Base-by-base conservation (phyloP, 352 stramenopile genomes). In the Globisporangium megalacanthum region DNA sequence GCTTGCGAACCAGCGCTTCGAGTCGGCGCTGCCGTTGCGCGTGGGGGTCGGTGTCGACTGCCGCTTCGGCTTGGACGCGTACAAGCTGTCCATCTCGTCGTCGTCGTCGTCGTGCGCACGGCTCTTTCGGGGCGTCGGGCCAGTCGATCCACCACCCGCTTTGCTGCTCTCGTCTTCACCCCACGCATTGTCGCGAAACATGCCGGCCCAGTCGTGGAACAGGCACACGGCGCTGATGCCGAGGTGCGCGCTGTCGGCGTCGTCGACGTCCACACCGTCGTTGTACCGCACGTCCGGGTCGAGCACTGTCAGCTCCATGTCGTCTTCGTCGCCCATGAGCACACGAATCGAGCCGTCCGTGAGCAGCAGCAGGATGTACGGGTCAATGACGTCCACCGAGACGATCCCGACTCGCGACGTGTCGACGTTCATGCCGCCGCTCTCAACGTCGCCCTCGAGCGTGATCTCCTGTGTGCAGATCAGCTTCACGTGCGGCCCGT, bases 401-500 rank as follows among this genome's bases (percentile, higher is more conserved):
- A 93, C 83, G 37, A 95, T 90, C 31, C 77, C 78, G 0, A 95
- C 82, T 22, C 60, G 77, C 15, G 70, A 68, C 0, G 76, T 84
- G 29, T 91, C 81, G 8, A 95, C 83, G 35, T 91, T 91, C 75
- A 95, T 92, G 19, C 85, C 85, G 46, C 83, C 85, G 22, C 69
- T 83, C 46, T 95, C 85, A 10, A 95, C 67, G 41, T 91, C 83
- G 11, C 76, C 85, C 41, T 92, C 83, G 29, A 95, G 56, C 0
- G 82, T 87, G 48, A 95, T 87, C 50, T 95, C 85, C 62, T 95
- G 85, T 0, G 83, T 93, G 42, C 83, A 93, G 37, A 89, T 70
- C 2, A 93, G 62, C 22, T 83, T 83, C 10, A 88, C 75, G n/a
- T 64, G 72, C 6, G 77, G 72, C 49, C 63, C 81, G 19, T 89